Percentiles rank a stretch among this genome's conserved stretches.
Conservation (phyloP, 2,329 filamentous ascomycete genomes). For the Cercospora sesami region DNA sequence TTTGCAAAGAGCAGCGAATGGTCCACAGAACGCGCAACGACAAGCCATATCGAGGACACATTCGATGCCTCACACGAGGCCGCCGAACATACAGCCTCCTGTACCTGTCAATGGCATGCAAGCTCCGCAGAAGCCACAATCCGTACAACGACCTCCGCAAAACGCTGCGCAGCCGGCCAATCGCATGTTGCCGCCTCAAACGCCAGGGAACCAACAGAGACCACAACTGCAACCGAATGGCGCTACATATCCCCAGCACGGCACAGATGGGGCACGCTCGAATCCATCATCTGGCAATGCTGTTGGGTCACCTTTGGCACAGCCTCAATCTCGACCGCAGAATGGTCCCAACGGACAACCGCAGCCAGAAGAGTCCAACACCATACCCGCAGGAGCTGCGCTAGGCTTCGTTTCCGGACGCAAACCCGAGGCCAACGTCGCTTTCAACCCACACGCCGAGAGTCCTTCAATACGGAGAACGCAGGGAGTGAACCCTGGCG, state of each 20-base stretch:
- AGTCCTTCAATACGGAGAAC: slow-evolving; percentile 84
- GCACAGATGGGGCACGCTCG: slow-evolving; percentile 31
- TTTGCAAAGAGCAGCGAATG: slow-evolving; percentile 22
- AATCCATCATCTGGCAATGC: slow-evolving; percentile 36
- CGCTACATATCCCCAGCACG: slow-evolving; percentile 18
- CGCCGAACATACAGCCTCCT: slow-evolving; percentile 33
- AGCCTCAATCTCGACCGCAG: slow-evolving; percentile 29
- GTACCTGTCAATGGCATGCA: slow-evolving; percentile 28
- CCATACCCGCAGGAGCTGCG: slow-evolving; percentile 37
- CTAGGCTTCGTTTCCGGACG: slow-evolving; percentile 51
- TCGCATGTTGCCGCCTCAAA: slow-evolving; percentile 34
- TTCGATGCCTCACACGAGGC: slow-evolving; percentile 37
- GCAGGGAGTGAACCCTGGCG: slow-evolving; percentile 78
- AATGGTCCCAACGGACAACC: slow-evolving; percentile 8
- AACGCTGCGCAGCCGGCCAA: slow-evolving; percentile 28
- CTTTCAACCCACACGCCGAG: slow-evolving; percentile 53
- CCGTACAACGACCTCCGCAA: slow-evolving; percentile 25
- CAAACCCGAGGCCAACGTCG: slow-evolving; percentile 37
- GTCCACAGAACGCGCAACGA: slow-evolving; percentile 26
- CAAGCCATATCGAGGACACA: slow-evolving; percentile 34
- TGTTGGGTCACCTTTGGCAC: slow-evolving; percentile 32
- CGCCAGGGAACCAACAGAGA: slow-evolving; percentile 34
- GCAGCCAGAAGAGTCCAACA: slow-evolving; percentile 22
- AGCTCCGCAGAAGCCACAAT: slow-evolving; percentile 30
- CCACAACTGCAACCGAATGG: slow-evolving; percentile 26